phyloP scores from a whole-genome alignment of 2,329 filamentous ascomycete genomes.

The Xenoacremonium recifei region DNA sequence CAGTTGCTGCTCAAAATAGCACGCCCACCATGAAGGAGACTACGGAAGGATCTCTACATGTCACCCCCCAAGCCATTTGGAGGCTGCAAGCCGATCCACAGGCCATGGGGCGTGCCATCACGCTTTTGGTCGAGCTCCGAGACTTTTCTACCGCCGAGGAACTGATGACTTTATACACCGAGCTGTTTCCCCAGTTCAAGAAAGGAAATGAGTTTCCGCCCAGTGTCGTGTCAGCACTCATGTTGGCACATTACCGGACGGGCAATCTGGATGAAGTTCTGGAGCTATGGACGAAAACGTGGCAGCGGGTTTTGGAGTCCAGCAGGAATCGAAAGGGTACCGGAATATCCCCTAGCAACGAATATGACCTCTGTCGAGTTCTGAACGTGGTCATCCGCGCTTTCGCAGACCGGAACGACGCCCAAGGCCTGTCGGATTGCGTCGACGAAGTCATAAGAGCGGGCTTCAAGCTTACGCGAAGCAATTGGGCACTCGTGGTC shows the following conservation, averaged over 20 bases:
- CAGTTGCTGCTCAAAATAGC: slow-evolving; percentile 10
- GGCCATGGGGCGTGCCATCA: slow-evolving; percentile 31
- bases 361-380: slow-evolving; percentile 52
- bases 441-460: slow-evolving; percentile 56
- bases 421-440: slow-evolving; percentile 46
- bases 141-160: slow-evolving; percentile 55
- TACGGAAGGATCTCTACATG: neutral
- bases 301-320: slow-evolving; percentile 47
- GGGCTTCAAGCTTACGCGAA: slow-evolving; percentile 73
- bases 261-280: slow-evolving; percentile 59
- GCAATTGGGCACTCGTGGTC: slow-evolving; percentile 80
- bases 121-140: slow-evolving; percentile 33
- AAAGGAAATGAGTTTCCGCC: slow-evolving; percentile 44
- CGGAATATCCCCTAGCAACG: slow-evolving; percentile 44
- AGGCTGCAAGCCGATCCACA: slow-evolving; percentile 26
- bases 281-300: slow-evolving; percentile 63
- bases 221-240: slow-evolving; percentile 61
- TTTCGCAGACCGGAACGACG: slow-evolving; percentile 38
- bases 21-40: neutral
- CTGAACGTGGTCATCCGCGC: slow-evolving; percentile 50
- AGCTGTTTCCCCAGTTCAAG: slow-evolving; percentile 35
- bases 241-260: slow-evolving; percentile 62
- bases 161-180: slow-evolving; percentile 54
- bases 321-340: slow-evolving; percentile 19
- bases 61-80: slow-evolving; percentile 15